phyloP scores from a whole-genome alignment of 805 yeast species.

The Nakazawaea sp. region DNA sequence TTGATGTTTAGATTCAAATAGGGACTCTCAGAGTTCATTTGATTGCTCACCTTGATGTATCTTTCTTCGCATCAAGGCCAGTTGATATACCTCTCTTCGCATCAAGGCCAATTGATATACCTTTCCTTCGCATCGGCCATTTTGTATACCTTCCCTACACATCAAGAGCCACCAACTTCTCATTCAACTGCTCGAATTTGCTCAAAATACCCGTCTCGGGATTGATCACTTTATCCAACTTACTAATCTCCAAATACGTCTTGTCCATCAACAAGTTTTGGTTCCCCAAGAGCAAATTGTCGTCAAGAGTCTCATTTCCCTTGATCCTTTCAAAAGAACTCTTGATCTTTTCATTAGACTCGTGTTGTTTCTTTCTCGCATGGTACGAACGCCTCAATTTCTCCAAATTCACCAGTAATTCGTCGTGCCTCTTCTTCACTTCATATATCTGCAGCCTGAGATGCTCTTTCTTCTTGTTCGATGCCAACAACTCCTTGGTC shows the following conservation, averaged over 20 bases:
- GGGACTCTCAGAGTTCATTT: too few species aligned
- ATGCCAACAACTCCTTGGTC: slow-evolving; percentile 20
- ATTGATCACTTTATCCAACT: slow-evolving; percentile 15
- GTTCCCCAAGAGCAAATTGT: neutral
- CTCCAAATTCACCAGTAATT: slow-evolving; percentile 15
- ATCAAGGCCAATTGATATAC: too few species aligned
- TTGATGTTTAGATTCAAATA: too few species aligned
- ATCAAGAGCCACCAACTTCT: slow-evolving; percentile 14
- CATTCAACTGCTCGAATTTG: slow-evolving; percentile 22
- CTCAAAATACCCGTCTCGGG: slow-evolving; percentile 20
- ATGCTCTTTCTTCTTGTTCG: slow-evolving; percentile 22
- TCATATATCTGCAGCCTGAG: slow-evolving; percentile 23
- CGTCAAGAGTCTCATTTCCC: slow-evolving; percentile 2
- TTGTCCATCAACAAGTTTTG: slow-evolving; percentile 4
- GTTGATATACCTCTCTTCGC: too few species aligned
- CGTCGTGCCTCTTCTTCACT: slow-evolving; percentile 19
- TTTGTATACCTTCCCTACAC: too few species aligned
- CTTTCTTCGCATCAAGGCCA: too few species aligned
- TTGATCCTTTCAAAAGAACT: neutral
- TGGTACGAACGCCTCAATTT: slow-evolving; percentile 16
- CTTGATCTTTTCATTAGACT: slow-evolving; percentile 6
- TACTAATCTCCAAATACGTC: slow-evolving; percentile 14
- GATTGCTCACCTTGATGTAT: neutral
- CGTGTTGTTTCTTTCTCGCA: slow-evolving; percentile 12
- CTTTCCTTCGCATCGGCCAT: too few species aligned